These are phyloP conservation scores for Calonectria montana DNA, from an alignment of 2,329 filamentous ascomycete genomes.

Conservation along the genomic window DNA sequence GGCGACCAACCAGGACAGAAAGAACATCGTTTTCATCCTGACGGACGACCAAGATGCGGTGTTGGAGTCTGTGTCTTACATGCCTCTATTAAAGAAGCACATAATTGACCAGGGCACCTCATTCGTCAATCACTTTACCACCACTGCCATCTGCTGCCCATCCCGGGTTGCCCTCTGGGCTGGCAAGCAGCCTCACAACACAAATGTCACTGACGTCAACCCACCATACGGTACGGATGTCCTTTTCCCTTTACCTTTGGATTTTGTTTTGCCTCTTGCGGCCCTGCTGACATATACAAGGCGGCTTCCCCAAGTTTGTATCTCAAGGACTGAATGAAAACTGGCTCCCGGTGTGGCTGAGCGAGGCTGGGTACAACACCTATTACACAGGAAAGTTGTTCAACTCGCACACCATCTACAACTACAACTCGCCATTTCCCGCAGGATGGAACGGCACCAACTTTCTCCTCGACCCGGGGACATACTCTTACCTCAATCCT, in stretches of 20 bases:
- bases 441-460: slow-evolving; percentile 66
- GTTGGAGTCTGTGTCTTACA: slow-evolving; percentile 70
- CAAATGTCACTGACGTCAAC: slow-evolving; percentile 71
- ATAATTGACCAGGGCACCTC: slow-evolving; percentile 68
- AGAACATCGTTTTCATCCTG: slow-evolving; percentile 74
- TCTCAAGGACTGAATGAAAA: slow-evolving; percentile 73
- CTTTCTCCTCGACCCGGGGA: slow-evolving; percentile 51
- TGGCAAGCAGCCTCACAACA: slow-evolving; percentile 75
- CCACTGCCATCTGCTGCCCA: slow-evolving; percentile 75
- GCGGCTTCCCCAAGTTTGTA: slow-evolving; percentile 73
- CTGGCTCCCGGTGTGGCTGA: slow-evolving; percentile 78
- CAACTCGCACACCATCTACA: slow-evolving; percentile 70
- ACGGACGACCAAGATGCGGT: slow-evolving; percentile 76
- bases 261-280: no score
- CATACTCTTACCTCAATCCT: slow-evolving; percentile 60
- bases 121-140: slow-evolving; percentile 74
- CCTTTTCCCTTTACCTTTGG: no score
- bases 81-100: slow-evolving; percentile 67
- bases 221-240: slow-evolving; percentile 60
- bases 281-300: slow-evolving; percentile 35
- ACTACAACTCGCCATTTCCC: slow-evolving; percentile 69
- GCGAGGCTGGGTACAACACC: slow-evolving; percentile 74
- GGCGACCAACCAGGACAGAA: slow-evolving; percentile 16
- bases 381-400: slow-evolving; percentile 81
- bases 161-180: slow-evolving; percentile 74